Conservation (phyloP, 306 rosid species). For the Amphicarpaea edgeworthii region DNA sequence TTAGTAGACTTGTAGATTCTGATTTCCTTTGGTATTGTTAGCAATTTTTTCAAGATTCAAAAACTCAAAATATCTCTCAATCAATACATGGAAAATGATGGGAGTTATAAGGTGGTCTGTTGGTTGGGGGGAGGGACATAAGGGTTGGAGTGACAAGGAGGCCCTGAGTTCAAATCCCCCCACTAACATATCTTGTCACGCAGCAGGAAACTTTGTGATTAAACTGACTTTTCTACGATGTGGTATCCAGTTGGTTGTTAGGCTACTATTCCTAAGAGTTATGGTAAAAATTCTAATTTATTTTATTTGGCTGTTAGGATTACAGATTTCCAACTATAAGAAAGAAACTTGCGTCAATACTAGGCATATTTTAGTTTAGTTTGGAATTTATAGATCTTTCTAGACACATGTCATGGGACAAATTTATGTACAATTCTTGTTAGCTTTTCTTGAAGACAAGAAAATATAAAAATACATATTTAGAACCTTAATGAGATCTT, state of each 20-base stretch:
- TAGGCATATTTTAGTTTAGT: conserved; percentile 7
- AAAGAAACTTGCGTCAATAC: conserved; percentile 15
- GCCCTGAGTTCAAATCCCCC: no score
- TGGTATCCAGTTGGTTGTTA: conserved; percentile 24
- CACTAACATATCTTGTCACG: background rate
- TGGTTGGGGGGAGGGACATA: no score
- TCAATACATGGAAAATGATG: background rate
- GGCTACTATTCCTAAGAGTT: conserved; percentile 11
- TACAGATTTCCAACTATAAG: conserved; percentile 5
- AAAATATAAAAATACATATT: conserved; percentile 22
- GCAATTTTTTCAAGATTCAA: conserved; percentile 5
- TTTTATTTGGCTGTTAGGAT: conserved; percentile 16
- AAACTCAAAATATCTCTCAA: background rate
- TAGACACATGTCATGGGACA: conserved; percentile 5
- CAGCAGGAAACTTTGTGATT: conserved; percentile 27
- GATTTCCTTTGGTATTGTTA: background rate
- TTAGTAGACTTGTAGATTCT: background rate
- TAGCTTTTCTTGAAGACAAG: conserved; percentile 29
- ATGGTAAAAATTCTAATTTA: conserved; percentile 15
- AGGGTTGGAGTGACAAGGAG: no score
- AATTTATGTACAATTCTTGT: conserved; percentile 13
- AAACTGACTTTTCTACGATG: background rate
- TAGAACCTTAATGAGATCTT: conserved; percentile 38
- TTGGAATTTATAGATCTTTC: conserved; percentile 35
- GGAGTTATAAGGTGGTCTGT: no score